These are phyloP conservation scores for Globisporangium echinulatum DNA, from an alignment of 352 stramenopile species.

Conservation along the genomic window DNA sequence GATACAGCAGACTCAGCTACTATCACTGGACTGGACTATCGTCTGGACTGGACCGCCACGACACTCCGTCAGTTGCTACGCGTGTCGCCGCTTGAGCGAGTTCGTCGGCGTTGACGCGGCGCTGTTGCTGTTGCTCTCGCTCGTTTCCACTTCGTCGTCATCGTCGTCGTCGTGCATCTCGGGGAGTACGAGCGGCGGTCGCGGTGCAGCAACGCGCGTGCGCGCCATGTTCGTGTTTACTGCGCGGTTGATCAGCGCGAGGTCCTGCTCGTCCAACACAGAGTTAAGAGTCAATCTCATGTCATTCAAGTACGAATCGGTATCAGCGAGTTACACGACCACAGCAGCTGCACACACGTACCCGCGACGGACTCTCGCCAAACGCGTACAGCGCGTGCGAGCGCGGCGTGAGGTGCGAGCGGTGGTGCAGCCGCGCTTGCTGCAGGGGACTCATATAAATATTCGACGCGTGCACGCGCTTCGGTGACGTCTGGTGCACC, in stretches of 20 bases:
- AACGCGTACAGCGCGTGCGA: conserved; percentile 83
- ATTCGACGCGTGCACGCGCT: conserved; percentile 74
- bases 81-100: conserved; percentile 14
- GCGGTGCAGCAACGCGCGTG: conserved; percentile 10
- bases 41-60: too few species aligned
- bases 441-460: conserved; percentile 84
- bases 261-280: conserved; percentile 27
- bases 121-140: conserved; percentile 24
- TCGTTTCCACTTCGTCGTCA: conserved; percentile 15
- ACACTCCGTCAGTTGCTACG: not conserved
- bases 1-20: too few species aligned
- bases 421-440: conserved; percentile 50
- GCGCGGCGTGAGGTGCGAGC: conserved; percentile 48
- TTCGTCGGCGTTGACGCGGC: conserved; percentile 16
- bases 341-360: conserved; percentile 22
- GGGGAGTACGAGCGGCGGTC: conserved; percentile 8
- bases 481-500: conserved; percentile 71
- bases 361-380: conserved; percentile 75
- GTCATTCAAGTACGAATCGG: too few species aligned
- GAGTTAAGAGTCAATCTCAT: not conserved
- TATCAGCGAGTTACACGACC: too few species aligned
- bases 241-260: conserved; percentile 70
- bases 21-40: too few species aligned
- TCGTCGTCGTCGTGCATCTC: conserved; percentile 10
- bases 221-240: conserved; percentile 39